Conservation (phyloP, 1,284 basidiomycete species). For the Lentinus polychrous region DNA sequence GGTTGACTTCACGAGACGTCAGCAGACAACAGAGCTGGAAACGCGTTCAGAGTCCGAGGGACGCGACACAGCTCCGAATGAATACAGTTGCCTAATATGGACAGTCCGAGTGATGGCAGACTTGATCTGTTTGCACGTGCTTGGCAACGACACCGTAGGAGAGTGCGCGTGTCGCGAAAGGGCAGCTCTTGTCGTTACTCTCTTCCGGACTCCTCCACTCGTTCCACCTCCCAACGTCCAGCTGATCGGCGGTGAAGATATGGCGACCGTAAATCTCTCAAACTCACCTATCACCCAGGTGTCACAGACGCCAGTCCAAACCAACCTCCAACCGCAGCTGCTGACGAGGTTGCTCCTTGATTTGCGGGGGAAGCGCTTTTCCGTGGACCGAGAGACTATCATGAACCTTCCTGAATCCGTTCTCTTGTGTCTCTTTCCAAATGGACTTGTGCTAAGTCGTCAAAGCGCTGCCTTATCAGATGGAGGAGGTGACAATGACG, state of each 20-base stretch:
- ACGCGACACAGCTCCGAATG: too few relatives aligned
- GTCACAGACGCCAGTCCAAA: slow-evolving; percentile 64
- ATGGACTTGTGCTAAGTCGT: slow-evolving; percentile 89
- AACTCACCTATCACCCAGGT: slow-evolving; percentile 85
- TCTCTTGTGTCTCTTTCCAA: slow-evolving; percentile 93
- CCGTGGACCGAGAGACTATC: slow-evolving; percentile 95
- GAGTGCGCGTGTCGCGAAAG: too few relatives aligned
- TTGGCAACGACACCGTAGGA: too few relatives aligned
- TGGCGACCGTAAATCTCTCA: slow-evolving; percentile 46
- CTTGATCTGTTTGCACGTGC: too few relatives aligned
- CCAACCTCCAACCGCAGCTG: slow-evolving; percentile 74
- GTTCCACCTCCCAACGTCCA: not conserved
- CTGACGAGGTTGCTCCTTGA: slow-evolving; percentile 87
- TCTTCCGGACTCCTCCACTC: not conserved
- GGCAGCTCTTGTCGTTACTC: not conserved
- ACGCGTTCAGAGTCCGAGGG: too few relatives aligned
- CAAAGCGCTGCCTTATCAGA: slow-evolving; percentile 74
- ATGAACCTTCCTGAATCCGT: slow-evolving; percentile 99
- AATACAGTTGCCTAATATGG: too few relatives aligned
- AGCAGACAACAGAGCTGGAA: too few relatives aligned
- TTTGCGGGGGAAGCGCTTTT: slow-evolving; percentile 86
- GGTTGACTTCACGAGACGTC: too few relatives aligned
- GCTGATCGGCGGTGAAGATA: slow-evolving; percentile 20
- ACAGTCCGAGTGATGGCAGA: too few relatives aligned
- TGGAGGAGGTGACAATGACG: slow-evolving; percentile 64